These are phyloP conservation scores for Rhododendron griersonianum DNA, from an alignment of 148 eudicot species.

Conservation along the genomic window DNA sequence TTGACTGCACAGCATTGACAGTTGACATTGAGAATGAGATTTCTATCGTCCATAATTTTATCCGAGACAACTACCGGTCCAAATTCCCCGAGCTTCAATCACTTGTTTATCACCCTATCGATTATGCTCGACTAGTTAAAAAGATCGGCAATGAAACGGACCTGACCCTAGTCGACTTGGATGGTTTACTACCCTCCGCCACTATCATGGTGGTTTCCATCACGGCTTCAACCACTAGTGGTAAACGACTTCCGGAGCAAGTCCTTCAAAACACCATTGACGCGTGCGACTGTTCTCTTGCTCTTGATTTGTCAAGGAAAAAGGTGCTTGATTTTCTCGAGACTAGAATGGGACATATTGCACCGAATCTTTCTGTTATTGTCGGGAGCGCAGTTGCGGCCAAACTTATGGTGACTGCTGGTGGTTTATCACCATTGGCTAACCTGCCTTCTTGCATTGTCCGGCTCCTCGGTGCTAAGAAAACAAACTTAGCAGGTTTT, in stretches of 20 bases:
- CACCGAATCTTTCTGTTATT: too few species aligned
- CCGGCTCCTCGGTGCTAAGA: conserved; percentile 87
- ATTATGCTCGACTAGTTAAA: conserved; percentile 70
- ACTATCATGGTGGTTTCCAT: too few species aligned
- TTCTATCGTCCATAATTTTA: conserved; percentile 75
- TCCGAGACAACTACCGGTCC: conserved; percentile 86
- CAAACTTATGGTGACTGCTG: conserved; percentile 94
- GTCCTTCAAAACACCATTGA: too few species aligned
- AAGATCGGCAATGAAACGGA: conserved; percentile 74
- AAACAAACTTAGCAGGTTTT: conserved; percentile 81
- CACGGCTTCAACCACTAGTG: too few species aligned
- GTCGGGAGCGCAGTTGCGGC: conserved; percentile 72
- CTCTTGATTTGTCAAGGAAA: too few species aligned
- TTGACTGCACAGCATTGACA: conserved; percentile 83
- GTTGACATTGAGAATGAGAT: conserved; percentile 94
- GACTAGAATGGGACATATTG: too few species aligned
- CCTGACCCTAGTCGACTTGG: conserved; percentile 85
- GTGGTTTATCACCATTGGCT: conserved; percentile 76
- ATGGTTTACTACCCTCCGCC: conserved; percentile 62
- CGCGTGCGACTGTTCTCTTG: too few species aligned
- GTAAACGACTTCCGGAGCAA: too few species aligned
- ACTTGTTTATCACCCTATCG: conserved; percentile 94
- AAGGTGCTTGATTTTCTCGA: too few species aligned
- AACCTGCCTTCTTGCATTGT: conserved; percentile 98
- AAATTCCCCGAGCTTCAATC: conserved; percentile 97